phyloP scores from a whole-genome alignment of 495 filamentous ascomycete species.

The Hypoxylon crocopeplum region DNA sequence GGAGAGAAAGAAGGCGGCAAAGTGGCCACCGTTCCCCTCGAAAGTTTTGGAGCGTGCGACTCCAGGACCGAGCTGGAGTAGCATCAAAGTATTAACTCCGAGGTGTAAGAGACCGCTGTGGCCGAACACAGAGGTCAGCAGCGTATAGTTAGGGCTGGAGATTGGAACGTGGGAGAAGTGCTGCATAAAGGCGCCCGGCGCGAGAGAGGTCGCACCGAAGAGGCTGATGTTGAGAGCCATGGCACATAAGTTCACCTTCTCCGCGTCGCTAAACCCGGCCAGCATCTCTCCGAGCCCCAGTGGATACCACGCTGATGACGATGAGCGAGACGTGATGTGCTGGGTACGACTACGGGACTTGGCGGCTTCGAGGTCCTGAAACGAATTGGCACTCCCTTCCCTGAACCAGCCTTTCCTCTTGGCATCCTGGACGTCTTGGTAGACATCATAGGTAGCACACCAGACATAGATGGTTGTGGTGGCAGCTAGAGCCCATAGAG shows the following conservation, averaged over 20 bases:
- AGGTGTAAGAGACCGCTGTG: slow-evolving; percentile 31
- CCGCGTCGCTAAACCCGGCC: slow-evolving; percentile 3
- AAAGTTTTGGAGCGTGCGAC: slow-evolving; percentile 27
- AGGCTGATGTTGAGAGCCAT: slow-evolving; percentile 25
- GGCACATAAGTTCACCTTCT: slow-evolving; percentile 11
- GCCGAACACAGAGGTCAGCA: slow-evolving; percentile 39
- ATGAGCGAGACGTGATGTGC: background rate
- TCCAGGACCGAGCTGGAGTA: slow-evolving; percentile 22
- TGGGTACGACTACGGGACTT: background rate
- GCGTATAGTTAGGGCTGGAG: slow-evolving; percentile 30
- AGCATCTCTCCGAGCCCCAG: slow-evolving; percentile 5
- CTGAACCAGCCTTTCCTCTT: slow-evolving; percentile 1
- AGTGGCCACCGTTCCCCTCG: slow-evolving; percentile 32
- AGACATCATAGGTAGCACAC: slow-evolving; percentile 41
- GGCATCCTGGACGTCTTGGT: slow-evolving; percentile 23
- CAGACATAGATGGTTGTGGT: slow-evolving; percentile 38
- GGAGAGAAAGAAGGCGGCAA: slow-evolving; percentile 42
- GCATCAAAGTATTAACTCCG: slow-evolving; percentile 27
- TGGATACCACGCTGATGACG: background rate
- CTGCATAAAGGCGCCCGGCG: background rate
- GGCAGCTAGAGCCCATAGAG: slow-evolving; percentile 35
- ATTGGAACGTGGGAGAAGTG: slow-evolving; percentile 29
- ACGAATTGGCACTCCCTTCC: slow-evolving; percentile 7
- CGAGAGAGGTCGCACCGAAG: slow-evolving; percentile 4
- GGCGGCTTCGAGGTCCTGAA: slow-evolving; percentile 26